phyloP scores from a whole-genome alignment of 1,139 yeast species.

The Starmera stellimalicola region DNA sequence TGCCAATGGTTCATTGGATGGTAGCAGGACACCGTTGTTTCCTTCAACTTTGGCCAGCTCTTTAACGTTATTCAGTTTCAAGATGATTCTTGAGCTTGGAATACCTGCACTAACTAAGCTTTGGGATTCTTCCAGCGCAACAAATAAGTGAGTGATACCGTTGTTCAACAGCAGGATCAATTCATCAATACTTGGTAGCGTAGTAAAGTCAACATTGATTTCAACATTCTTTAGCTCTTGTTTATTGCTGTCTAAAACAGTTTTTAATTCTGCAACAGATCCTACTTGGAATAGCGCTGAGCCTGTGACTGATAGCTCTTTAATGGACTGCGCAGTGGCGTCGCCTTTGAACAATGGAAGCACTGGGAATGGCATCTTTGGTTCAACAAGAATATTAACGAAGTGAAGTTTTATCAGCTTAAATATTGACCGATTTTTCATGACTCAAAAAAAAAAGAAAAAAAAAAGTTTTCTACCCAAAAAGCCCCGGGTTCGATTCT shows the following conservation, averaged over 20 bases:
- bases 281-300: conserved; percentile 11
- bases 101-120: conserved; percentile 40
- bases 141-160: conserved; percentile 52
- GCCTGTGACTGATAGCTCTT: conserved; percentile 15
- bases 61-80: conserved; percentile 5
- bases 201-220: conserved; percentile 9
- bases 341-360: conserved; percentile 12
- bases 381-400: no score
- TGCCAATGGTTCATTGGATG: conserved; percentile 17
- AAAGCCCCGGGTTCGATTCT: neutral
- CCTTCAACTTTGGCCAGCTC: conserved; percentile 8
- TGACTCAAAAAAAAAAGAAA: no score
- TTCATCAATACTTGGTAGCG: conserved; percentile 31
- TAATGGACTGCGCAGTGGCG: conserved; percentile 6
- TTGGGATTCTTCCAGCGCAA: conserved; percentile 26
- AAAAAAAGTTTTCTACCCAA: no score
- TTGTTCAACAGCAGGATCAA: conserved; percentile 51
- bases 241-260: conserved; percentile 4
- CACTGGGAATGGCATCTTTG: conserved; percentile 19
- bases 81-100: conserved; percentile 30
- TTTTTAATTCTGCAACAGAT: conserved; percentile 9
- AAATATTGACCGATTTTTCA: no score
- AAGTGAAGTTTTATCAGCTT: no score
- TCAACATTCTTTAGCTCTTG: conserved; percentile 6
- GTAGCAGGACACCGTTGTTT: conserved; percentile 16